Evolutionary conservation across 805 yeast species (phyloP), one percentile per base, ranked within the genome.

Genomic region (Lachancea quebecensis): DNA sequence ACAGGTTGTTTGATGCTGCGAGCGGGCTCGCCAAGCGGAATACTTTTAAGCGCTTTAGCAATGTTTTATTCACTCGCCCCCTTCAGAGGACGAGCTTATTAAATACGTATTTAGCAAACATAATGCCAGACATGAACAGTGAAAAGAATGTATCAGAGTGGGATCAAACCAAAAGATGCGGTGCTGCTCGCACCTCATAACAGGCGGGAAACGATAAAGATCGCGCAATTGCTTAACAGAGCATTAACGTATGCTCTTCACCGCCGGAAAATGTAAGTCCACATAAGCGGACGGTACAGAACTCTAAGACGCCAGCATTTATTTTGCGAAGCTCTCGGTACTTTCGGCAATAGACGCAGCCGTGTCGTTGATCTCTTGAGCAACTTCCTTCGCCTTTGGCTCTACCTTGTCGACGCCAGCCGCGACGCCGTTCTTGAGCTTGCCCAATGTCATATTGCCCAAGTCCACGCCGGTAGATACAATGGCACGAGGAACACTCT

Each of bases 401-500:
- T 42, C 46, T 11, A 42, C 47, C 17, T 38, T 41, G 45, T 50
- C 44, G 3, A 33, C 46, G 7, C 48, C 39, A 15, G 41, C 14
- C n/a, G 48, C 44, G 29, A 38, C 36, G 5, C 48, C 48, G 32
- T 12, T 37, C 44, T 56, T 60, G 16, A 62, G 39, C 44, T 58
- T 61, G 33, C 56, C 60, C 1, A 62, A 37, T 8, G 66, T 62
- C 39, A 51, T 29, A 18, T 51, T 51, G 45, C 63, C 64, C 16
- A 63, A 42, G 18, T 63, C 65, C 21, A 55, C 48, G 18, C 67
- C 65, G 2, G 67, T 63, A 25, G 59, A 50, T 10, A 60, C 55
- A 15, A 63, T 45, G 3, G 67, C 67, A 18, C 56, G 56, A 31
- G 67, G 66, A 12, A 63, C 54, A 34, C 59, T 58, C 34, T 60